Evolutionary conservation across 2,329 filamentous ascomycete genomes (phyloP), one percentile per base, ranked within the genome.

Genomic region (Gliomastix tumulicola): DNA sequence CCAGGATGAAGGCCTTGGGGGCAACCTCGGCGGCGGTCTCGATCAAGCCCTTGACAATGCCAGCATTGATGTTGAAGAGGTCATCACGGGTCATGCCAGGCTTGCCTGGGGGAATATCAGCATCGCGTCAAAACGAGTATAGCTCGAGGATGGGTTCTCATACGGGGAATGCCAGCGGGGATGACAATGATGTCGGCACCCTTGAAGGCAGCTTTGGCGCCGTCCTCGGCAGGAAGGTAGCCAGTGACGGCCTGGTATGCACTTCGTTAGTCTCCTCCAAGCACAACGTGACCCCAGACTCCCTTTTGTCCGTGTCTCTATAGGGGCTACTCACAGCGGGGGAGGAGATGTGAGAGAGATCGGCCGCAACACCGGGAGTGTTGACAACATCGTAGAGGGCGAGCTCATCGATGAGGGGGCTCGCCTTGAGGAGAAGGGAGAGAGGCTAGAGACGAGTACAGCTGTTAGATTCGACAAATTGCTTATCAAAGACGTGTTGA

Each of bases 331-430:
- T 62, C 62, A 82, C 85, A 47, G 92, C 90, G 51, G 78, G 76
- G 44, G 88, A 87, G 42, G 90, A 95, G 68, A 98, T 97, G 76
- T 98, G 92, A 43, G 89, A 96, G 42, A 98, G 81, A 63, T 98
- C 92, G 56, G 90, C 82, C 48, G 89, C 87, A 58, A 98, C 92
- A 66, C 92, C 92, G 53, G 88, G 89, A 35, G 88, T 94, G 78
- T 97, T 96, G 66, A 97, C 90, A 49, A 98, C 89, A 94, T 98
- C 92, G 75, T 96, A 98, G 54, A 98, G 85, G 43, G 88, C 76
- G 54, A 98, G 86, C 72, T 97, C 87, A 56, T 90, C 84, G 55
- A 98, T 75, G 57, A 88, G 79, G 47, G 88, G 84, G 58, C 75
- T 86, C 49, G 84, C 79, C 79, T 98, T 98, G 62, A 97, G 77